A percentile compares a stretch with the other conserved stretches of the same genome.
These are phyloP conservation scores for Sphaerostilbella broomeana DNA, from an alignment of 2,329 filamentous ascomycete species.

Conservation along the genomic window DNA sequence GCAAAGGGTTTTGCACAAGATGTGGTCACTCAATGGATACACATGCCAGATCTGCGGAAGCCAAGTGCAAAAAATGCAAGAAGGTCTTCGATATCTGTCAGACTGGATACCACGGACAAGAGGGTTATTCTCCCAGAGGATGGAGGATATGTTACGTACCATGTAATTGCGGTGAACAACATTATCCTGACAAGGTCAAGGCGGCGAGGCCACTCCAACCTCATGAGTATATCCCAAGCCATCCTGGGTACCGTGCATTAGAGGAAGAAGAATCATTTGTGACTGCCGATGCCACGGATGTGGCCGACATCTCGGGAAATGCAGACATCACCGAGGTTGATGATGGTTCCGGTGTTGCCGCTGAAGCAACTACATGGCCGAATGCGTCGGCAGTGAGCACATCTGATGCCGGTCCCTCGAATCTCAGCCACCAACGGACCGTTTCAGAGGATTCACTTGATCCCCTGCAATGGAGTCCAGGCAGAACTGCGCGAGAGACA, in stretches of 20 bases:
- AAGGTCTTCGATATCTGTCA: not conserved
- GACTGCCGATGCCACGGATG: too few species aligned
- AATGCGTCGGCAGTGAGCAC: too few species aligned
- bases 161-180: not conserved
- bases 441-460: too few species aligned
- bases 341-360: too few species aligned
- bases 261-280: too few species aligned
- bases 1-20: not conserved
- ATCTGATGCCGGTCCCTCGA: too few species aligned
- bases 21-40: not conserved
- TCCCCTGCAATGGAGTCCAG: too few species aligned
- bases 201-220: not conserved
- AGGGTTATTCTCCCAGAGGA: not conserved
- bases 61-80: not conserved
- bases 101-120: not conserved
- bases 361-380: too few species aligned
- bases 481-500: too few species aligned
- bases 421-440: too few species aligned
- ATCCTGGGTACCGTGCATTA: not conserved
- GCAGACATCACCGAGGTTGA: not conserved
- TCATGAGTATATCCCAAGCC: not conserved
- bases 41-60: not conserved
- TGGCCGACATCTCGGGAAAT: slow-evolving; percentile 9
- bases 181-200: not conserved
- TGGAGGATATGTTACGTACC: not conserved